phyloP scores from a whole-genome alignment of 2,329 filamentous ascomycete genomes.

The Tolypocladium paradoxum region DNA sequence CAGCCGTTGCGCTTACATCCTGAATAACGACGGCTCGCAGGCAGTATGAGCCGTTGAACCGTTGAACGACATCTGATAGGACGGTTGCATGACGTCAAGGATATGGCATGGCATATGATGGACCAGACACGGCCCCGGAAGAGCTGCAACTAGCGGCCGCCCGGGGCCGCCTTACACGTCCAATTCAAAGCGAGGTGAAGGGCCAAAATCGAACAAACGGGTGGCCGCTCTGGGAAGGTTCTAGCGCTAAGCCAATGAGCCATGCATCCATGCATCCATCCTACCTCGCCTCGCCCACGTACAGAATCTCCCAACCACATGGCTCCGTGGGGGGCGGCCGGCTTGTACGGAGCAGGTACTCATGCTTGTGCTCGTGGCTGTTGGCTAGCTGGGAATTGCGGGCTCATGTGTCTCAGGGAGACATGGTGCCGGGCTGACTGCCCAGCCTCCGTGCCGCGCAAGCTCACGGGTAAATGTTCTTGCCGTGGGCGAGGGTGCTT shows the following conservation, averaged over 20 bases:
- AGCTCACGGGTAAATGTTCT: no score
- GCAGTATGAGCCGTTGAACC: background rate
- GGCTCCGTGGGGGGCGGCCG: no score
- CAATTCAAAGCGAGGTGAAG: background rate
- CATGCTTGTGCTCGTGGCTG: background rate
- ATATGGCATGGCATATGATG: no score
- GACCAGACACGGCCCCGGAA: background rate
- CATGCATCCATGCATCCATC: background rate
- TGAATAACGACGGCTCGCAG: background rate
- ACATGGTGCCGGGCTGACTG: background rate
- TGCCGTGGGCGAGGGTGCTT: background rate
- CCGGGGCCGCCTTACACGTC: background rate
- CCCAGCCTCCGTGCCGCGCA: no score
- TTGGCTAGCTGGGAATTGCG: background rate
- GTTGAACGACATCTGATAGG: background rate
- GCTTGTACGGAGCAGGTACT: background rate
- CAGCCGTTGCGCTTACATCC: no score
- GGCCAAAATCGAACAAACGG: background rate
- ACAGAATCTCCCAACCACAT: background rate
- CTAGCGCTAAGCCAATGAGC: background rate
- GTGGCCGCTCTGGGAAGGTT: background rate
- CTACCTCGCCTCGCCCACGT: background rate
- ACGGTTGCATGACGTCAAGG: background rate
- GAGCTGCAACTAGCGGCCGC: no score
- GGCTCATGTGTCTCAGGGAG: background rate